A percentile compares a stretch with the other conserved stretches of the same genome.
These are phyloP conservation scores for Aspergillus sclerotioniger DNA, from an alignment of 495 filamentous ascomycete genomes.

Conservation along the genomic window DNA sequence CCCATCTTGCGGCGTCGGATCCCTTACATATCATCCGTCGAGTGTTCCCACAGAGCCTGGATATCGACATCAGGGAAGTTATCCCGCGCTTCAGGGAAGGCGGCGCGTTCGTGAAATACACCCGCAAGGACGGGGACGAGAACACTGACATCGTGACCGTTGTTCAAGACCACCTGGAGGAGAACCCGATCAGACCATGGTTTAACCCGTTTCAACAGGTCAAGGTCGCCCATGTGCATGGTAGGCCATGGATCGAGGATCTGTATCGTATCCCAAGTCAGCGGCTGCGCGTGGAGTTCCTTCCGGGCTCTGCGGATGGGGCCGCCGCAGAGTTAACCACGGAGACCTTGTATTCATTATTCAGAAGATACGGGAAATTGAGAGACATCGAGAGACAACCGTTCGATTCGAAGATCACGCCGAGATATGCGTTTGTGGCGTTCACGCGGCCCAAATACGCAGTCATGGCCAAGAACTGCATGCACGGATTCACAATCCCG, in stretches of 20 bases:
- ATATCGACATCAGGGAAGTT: slow-evolving; percentile 74
- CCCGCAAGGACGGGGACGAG: slow-evolving; percentile 51
- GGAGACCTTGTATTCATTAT: slow-evolving; percentile 82
- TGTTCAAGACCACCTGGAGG: slow-evolving; percentile 54
- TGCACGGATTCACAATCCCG: slow-evolving; percentile 76
- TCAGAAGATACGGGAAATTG: slow-evolving; percentile 86
- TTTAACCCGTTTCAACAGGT: slow-evolving; percentile 80
- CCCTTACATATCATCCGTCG: slow-evolving; percentile 61
- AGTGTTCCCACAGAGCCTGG: slow-evolving; percentile 55
- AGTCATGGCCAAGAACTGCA: slow-evolving; percentile 86
- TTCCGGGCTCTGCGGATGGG: slow-evolving; percentile 62
- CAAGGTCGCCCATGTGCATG: slow-evolving; percentile 66
- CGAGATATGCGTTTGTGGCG: slow-evolving; percentile 75
- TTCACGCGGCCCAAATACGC: slow-evolving; percentile 68
- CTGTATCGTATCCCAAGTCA: slow-evolving; percentile 76
- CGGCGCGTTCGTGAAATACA: slow-evolving; percentile 90
- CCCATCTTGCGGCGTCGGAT: slow-evolving; percentile 56
- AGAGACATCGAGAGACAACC: slow-evolving; percentile 75
- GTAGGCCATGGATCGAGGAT: slow-evolving; percentile 94
- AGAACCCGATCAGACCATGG: slow-evolving; percentile 80
- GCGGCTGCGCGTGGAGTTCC: slow-evolving; percentile 78
- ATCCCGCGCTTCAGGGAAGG: slow-evolving; percentile 85
- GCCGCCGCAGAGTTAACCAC: slow-evolving; percentile 75
- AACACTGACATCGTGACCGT: slow-evolving; percentile 57
- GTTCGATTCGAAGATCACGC: slow-evolving; percentile 76